phyloP scores from a whole-genome alignment of 208 protist genomes.

The Acanthamoeba culbertsoni region DNA sequence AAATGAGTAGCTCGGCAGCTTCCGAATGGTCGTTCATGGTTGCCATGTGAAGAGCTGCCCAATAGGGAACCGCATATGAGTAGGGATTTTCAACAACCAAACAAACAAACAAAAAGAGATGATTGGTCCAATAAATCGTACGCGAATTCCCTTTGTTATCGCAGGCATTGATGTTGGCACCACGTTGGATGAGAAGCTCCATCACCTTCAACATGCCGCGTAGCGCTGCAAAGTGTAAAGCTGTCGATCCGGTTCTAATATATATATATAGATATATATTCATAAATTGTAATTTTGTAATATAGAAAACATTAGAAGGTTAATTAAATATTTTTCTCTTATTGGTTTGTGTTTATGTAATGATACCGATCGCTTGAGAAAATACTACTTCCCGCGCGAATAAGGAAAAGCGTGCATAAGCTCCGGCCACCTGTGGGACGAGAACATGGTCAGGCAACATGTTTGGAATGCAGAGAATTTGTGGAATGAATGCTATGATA shows the following conservation, averaged over 20 bases:
- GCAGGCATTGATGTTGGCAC: not conserved
- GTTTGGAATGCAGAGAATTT: no score
- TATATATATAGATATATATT: not conserved
- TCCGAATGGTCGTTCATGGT: conserved; percentile 24
- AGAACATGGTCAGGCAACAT: not conserved
- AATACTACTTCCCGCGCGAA: not conserved
- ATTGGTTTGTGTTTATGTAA: not conserved
- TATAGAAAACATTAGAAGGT: no score
- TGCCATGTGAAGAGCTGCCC: not conserved
- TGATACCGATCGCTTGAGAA: not conserved
- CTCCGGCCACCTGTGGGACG: not conserved
- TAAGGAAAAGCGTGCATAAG: not conserved
- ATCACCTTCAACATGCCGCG: not conserved
- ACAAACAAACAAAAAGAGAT: not conserved
- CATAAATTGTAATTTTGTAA: not conserved
- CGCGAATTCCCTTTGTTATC: conserved; percentile 32
- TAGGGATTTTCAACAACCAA: not conserved
- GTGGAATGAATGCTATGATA: no score
- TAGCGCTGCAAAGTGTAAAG: not conserved
- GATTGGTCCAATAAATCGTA: not conserved
- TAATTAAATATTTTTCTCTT: no score
- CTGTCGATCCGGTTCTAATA: not conserved
- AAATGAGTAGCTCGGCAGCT: not conserved
- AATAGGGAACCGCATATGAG: not conserved
- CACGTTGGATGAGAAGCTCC: not conserved